Conservation (phyloP, 345 rosid genomes). For the Capsella bursapastoris region DNA sequence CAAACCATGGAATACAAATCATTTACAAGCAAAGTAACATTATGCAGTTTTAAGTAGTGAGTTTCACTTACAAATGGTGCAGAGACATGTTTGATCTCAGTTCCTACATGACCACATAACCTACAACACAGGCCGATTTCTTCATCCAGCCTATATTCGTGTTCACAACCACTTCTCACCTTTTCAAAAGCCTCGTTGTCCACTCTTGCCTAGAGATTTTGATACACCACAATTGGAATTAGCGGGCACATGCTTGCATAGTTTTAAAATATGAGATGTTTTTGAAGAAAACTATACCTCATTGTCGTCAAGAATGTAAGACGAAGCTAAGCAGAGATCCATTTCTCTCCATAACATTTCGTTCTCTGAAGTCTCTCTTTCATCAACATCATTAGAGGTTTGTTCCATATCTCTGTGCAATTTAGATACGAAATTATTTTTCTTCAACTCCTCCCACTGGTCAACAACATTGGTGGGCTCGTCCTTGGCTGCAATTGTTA, state of each 20-base stretch:
- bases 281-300: slow-evolving; percentile 54
- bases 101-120: slow-evolving; percentile 71
- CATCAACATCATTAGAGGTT: slow-evolving; percentile 49
- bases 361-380: slow-evolving; percentile 68
- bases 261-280: neutral
- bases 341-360: slow-evolving; percentile 93
- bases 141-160: slow-evolving; percentile 68
- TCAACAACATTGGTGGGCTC: slow-evolving; percentile 57
- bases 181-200: slow-evolving; percentile 50
- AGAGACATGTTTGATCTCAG: slow-evolving; percentile 73
- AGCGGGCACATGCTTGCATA: neutral
- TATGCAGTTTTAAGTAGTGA: neutral
- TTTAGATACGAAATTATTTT: slow-evolving; percentile 42
- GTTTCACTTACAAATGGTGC: slow-evolving; percentile 85
- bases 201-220: slow-evolving; percentile 51
- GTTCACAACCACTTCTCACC: slow-evolving; percentile 57
- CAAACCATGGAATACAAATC: slow-evolving; percentile 26
- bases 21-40: neutral
- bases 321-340: slow-evolving; percentile 79
- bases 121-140: slow-evolving; percentile 78
- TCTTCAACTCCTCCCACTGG: slow-evolving; percentile 76
- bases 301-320: slow-evolving; percentile 70
- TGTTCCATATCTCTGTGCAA: slow-evolving; percentile 43
- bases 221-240: neutral
- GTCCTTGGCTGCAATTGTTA: slow-evolving; percentile 56